Conservation (phyloP, 345 rosid species). For the Gossypium turneri region DNA sequence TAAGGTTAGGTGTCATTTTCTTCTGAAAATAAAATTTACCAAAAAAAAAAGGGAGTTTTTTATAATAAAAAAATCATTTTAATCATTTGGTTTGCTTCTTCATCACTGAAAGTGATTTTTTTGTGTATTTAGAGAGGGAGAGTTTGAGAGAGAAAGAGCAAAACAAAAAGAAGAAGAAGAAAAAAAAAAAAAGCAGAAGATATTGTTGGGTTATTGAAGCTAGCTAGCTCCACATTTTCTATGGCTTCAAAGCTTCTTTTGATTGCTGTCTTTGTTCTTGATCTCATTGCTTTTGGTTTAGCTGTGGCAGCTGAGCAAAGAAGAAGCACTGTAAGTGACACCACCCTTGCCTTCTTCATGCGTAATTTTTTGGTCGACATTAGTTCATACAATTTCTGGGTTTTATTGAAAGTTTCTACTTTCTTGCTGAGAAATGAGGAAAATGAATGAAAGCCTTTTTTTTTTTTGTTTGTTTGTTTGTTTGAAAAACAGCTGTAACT, state of each 20-base stretch:
- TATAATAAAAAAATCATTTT: neutral
- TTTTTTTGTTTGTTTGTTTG: neutral
- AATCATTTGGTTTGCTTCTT: conserved; percentile 11
- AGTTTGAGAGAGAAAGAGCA: conserved; percentile 18
- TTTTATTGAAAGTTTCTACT: conserved; percentile 13
- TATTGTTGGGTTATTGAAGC: conserved; percentile 27
- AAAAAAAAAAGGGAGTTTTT: neutral
- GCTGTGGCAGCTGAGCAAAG: conserved; percentile 97
- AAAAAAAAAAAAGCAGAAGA: conserved; percentile 21
- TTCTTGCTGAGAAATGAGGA: neutral
- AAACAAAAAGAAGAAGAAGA: neutral
- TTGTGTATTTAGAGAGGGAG: conserved; percentile 19
- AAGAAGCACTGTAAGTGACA: conserved; percentile 73
- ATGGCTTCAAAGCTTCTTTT: conserved; percentile 87
- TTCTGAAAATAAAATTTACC: conserved; percentile 15
- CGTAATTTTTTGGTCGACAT: neutral
- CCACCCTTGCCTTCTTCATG: neutral
- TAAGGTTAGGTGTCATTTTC: conserved; percentile 41
- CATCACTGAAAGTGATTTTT: neutral
- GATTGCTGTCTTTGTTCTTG: conserved; percentile 56
- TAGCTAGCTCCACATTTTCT: conserved; percentile 8
- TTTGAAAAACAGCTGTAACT: neutral
- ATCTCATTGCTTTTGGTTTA: conserved; percentile 88
- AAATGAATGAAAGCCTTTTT: neutral
- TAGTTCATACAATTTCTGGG: conserved; percentile 4